These are phyloP conservation scores for Pyrenophora teres DNA, from an alignment of 2,329 filamentous ascomycete species.

Conservation along the genomic window DNA sequence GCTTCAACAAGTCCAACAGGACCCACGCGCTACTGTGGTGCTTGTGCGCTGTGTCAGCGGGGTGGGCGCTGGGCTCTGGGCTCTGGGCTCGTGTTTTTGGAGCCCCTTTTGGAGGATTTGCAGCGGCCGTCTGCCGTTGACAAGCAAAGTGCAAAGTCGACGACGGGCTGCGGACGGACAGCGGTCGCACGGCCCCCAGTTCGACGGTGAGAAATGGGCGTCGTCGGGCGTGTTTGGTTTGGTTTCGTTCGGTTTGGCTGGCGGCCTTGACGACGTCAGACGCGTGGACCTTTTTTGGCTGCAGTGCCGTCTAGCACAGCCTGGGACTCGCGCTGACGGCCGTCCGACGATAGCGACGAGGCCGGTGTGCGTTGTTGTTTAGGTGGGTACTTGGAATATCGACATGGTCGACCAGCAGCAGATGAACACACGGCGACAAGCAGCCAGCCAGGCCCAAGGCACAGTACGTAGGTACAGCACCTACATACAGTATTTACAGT, in stretches of 20 bases:
- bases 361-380: background rate
- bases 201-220: conserved; percentile 15
- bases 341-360: background rate
- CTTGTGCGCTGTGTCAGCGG: background rate
- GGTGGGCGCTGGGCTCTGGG: too few species aligned
- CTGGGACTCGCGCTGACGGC: conserved; percentile 15
- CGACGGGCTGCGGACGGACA: conserved; percentile 25
- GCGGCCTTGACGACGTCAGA: conserved; percentile 31
- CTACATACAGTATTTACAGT: too few species aligned
- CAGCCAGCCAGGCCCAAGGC: too few species aligned
- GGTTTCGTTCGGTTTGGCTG: conserved; percentile 1
- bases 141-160: conserved; percentile 15
- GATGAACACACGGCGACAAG: background rate
- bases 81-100: too few species aligned
- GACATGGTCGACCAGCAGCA: too few species aligned
- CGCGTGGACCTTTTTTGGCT: conserved; percentile 20
- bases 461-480: too few species aligned
- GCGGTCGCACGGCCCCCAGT: conserved; percentile 29
- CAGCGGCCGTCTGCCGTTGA: conserved; percentile 27
- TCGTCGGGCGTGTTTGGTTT: conserved; percentile 17
- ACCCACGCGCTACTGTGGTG: conserved; percentile 1
- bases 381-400: too few species aligned
- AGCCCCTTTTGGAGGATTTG: conserved; percentile 21
- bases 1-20: background rate
- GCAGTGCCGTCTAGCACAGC: conserved; percentile 9